Evolutionary conservation across 2,329 filamentous ascomycete genomes (phyloP).

Genomic region (Nothopassalora personata): DNA sequence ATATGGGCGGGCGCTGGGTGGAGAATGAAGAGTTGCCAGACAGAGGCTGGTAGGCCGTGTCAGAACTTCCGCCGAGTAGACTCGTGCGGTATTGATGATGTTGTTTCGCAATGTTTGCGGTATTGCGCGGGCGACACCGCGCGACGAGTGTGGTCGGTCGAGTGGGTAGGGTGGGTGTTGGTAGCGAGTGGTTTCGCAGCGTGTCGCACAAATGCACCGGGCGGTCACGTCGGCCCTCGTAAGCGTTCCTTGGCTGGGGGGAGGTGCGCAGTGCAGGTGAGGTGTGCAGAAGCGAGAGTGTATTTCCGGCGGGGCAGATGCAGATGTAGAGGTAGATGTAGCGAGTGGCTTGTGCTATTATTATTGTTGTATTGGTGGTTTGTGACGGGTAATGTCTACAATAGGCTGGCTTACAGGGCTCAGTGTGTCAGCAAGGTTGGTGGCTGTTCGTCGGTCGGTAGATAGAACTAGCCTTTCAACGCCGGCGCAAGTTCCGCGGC

Average conservation of each 20-base stretch:
- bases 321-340: not conserved
- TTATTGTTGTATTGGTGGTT: not conserved
- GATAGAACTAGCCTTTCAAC: not conserved
- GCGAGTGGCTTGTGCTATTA: not conserved
- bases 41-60: conserved; percentile 40
- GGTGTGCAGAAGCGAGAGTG: not conserved
- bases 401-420: not conserved
- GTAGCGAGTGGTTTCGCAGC: not conserved
- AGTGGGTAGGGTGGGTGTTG: conserved; percentile 2
- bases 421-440: not conserved
- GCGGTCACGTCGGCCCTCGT: not conserved
- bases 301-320: not conserved
- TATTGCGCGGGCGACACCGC: conserved; percentile 20
- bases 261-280: not conserved
- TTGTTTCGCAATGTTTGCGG: conserved; percentile 43
- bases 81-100: conserved; percentile 54
- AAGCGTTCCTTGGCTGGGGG: not conserved
- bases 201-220: not conserved
- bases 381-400: not conserved
- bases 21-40: conserved; percentile 36
- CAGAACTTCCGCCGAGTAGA: conserved; percentile 49
- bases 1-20: conserved; percentile 22
- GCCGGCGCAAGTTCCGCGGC: not conserved
- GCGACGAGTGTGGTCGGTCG: not conserved
- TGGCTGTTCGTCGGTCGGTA: not conserved